Evolutionary conservation across 2,329 filamentous ascomycete species (phyloP).

Genomic region (Cytospora schulzeri): DNA sequence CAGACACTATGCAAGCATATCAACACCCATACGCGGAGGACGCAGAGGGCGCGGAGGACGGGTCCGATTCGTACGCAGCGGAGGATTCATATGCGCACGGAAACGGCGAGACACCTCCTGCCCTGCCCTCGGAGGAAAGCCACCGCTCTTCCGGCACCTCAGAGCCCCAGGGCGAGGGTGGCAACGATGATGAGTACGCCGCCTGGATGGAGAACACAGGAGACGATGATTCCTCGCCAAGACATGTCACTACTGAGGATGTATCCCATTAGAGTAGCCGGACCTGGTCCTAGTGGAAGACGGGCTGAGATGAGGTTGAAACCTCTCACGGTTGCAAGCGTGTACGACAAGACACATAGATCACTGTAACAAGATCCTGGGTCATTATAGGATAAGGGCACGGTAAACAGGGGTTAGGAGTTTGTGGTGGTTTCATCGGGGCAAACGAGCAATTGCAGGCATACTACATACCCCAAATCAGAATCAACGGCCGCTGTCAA

Average conservation of each 20-base stretch:
- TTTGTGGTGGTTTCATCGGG: slow-evolving; percentile 4
- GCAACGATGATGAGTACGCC: slow-evolving; percentile 43
- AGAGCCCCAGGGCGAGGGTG: slow-evolving; percentile 39
- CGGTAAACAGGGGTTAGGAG: slow-evolving; percentile 6
- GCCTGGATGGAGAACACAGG: slow-evolving; percentile 29
- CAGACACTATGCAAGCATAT: slow-evolving; percentile 38
- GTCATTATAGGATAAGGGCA: slow-evolving; percentile 10
- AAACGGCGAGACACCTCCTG: slow-evolving; percentile 17
- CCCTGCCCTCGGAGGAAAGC: slow-evolving; percentile 7
- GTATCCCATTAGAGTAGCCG: slow-evolving; percentile 4
- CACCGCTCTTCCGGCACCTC: neutral
- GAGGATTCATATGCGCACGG: slow-evolving; percentile 6
- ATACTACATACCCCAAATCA: slow-evolving; percentile 20
- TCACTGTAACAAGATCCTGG: slow-evolving; percentile 4
- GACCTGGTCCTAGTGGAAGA: neutral
- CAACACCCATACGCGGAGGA: slow-evolving; percentile 41
- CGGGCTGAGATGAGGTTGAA: neutral
- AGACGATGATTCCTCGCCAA: slow-evolving; percentile 19
- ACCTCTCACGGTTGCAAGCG: neutral
- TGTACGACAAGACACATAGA: slow-evolving; percentile 5
- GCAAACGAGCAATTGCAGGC: slow-evolving; percentile 3
- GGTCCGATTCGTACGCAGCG: slow-evolving; percentile 14
- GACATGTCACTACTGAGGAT: slow-evolving; percentile 13
- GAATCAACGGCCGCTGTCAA: neutral
- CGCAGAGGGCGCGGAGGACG: slow-evolving; percentile 34